These are phyloP conservation scores for Paracorniculantispora psalliotae DNA, from an alignment of 2,329 filamentous ascomycete genomes.

Conservation along the genomic window DNA sequence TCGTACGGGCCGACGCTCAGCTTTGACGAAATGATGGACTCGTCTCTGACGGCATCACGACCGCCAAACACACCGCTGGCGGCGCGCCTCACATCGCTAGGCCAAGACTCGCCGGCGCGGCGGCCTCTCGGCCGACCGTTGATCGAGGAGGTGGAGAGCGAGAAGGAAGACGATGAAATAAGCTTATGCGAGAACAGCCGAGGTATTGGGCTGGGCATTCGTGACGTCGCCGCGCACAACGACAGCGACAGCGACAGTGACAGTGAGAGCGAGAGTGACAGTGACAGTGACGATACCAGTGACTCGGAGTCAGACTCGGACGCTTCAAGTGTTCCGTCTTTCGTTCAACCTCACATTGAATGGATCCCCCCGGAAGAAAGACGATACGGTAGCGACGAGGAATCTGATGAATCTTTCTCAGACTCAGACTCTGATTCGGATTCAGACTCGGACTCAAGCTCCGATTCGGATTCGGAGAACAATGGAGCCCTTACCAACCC, in stretches of 20 bases:
- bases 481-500: background rate
- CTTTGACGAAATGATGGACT: conserved; percentile 31
- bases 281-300: background rate
- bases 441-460: conserved; percentile 25
- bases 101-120: background rate
- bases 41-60: conserved; percentile 18
- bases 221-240: background rate
- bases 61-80: background rate
- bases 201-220: conserved; percentile 1
- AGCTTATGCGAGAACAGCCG: background rate
- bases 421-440: conserved; percentile 25
- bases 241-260: background rate
- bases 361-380: too few relatives aligned
- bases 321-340: conserved; percentile 5
- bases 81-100: background rate
- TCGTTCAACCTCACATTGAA: background rate
- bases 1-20: conserved; percentile 27
- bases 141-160: conserved; percentile 17
- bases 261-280: too few relatives aligned
- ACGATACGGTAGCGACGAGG: background rate
- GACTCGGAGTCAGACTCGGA: conserved; percentile 5
- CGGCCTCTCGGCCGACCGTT: conserved; percentile 1
- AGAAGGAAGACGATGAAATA: background rate
- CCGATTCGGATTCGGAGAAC: conserved; percentile 25
- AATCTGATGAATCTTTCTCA: background rate